A percentile compares a stretch with the other conserved stretches of the same genome.
Conservation (phyloP, 305 asterid genomes). For the Fraxinus baroniana region DNA sequence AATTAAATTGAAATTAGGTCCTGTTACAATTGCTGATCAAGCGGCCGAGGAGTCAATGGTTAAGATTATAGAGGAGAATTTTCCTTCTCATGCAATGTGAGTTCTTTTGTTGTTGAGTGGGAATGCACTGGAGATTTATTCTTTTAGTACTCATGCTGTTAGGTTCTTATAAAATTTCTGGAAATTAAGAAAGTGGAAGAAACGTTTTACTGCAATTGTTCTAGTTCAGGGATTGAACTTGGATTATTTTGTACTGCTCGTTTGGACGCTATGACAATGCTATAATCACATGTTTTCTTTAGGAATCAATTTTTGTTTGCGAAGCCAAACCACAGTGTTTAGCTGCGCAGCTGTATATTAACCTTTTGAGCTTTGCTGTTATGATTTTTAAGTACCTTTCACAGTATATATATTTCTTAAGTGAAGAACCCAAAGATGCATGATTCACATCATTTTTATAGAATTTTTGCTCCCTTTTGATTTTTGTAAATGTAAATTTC, state of each 20-base stretch:
- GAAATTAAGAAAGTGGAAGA: not conserved
- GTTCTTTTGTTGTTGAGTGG: slow-evolving; percentile 13
- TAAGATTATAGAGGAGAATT: slow-evolving; percentile 55
- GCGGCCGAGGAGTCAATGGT: slow-evolving; percentile 97
- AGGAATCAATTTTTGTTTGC: not conserved
- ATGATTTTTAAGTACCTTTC: not conserved
- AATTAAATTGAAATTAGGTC: slow-evolving; percentile 54
- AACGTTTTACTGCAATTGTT: not conserved
- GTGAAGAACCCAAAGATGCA: not conserved
- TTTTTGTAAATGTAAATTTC: slow-evolving; percentile 18
- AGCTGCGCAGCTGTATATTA: not conserved
- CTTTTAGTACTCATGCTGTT: not conserved
- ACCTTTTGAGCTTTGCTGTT: not conserved
- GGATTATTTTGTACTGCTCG: not conserved
- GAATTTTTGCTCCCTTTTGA: not conserved
- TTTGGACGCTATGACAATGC: not conserved
- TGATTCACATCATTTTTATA: not conserved
- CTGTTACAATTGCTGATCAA: slow-evolving; percentile 91
- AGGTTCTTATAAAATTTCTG: not conserved
- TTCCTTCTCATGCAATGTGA: slow-evolving; percentile 93
- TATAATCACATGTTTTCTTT: not conserved
- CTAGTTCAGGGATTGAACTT: not conserved
- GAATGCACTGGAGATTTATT: not conserved
- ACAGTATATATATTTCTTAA: not conserved
- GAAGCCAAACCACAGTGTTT: not conserved